phyloP scores from a whole-genome alignment of 495 filamentous ascomycete species.

The Astrothelium subdiscretum region DNA sequence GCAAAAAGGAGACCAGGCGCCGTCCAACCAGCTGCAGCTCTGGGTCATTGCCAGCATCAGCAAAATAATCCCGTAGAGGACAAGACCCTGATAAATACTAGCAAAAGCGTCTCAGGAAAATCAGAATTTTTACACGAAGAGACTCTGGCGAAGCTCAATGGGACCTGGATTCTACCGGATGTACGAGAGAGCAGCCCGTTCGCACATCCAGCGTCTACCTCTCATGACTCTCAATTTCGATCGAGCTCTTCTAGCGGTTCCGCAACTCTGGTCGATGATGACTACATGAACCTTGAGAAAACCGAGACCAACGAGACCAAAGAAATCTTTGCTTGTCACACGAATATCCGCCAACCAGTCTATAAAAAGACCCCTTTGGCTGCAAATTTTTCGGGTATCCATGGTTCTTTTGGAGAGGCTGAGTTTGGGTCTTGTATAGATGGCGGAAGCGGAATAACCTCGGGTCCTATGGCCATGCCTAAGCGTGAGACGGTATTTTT shows the following conservation, averaged over 20 bases:
- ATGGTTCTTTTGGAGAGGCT: neutral
- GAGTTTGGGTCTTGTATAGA: neutral
- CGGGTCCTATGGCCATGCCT: neutral
- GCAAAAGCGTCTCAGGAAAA: neutral
- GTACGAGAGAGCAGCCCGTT: neutral
- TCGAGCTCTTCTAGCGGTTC: neutral
- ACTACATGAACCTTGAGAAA: neutral
- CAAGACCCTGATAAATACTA: neutral
- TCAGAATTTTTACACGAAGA: neutral
- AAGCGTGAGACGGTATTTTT: neutral
- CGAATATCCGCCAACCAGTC: neutral
- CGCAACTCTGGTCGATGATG: neutral
- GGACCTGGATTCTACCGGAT: neutral
- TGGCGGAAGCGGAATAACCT: neutral
- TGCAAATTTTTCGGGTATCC: neutral
- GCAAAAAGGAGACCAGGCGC: neutral
- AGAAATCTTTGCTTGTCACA: neutral
- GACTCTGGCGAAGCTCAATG: neutral
- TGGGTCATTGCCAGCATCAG: neutral
- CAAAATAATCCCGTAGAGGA: neutral
- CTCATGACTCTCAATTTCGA: neutral
- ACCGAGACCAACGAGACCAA: neutral
- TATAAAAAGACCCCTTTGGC: neutral
- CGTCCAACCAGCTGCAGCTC: neutral
- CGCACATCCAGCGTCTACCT: neutral